Percentiles rank a stretch among this genome's conserved stretches.
phyloP scores from a whole-genome alignment of 1,284 basidiomycete species.

The Apiotrichum brassicae region DNA sequence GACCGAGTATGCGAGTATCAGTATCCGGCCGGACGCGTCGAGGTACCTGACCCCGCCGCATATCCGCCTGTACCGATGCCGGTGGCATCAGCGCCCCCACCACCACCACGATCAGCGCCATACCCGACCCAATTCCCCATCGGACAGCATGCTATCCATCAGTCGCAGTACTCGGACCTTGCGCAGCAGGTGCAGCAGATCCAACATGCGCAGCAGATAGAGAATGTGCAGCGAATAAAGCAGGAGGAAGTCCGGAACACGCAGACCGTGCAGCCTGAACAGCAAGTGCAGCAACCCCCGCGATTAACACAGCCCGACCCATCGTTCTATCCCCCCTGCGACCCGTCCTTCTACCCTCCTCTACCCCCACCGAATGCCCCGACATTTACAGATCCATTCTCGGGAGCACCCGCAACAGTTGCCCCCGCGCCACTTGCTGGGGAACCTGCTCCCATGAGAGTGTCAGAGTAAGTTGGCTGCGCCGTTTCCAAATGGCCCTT shows the following conservation, averaged over 20 bases:
- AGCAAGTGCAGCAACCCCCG: no score
- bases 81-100: neutral
- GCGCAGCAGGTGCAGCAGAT: slow-evolving; percentile 1
- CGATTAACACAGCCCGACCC: neutral
- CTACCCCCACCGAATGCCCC: neutral
- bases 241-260: neutral
- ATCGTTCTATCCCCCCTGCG: neutral
- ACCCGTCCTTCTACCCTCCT: slow-evolving; percentile 1
- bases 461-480: no score
- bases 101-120: neutral
- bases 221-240: neutral
- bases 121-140: no score
- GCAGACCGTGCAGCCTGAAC: no score
- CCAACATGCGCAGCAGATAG: neutral
- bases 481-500: no score
- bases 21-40: slow-evolving; percentile 1
- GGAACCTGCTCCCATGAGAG: no score
- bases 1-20: slow-evolving; percentile 8
- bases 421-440: no score
- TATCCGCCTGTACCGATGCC: neutral
- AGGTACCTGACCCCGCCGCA: neutral
- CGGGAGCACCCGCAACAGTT: no score
- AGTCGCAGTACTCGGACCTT: neutral
- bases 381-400: no score
- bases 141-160: no score